phyloP scores from a whole-genome alignment of 1,284 basidiomycete genomes.

The Moesziomyces sp. region DNA sequence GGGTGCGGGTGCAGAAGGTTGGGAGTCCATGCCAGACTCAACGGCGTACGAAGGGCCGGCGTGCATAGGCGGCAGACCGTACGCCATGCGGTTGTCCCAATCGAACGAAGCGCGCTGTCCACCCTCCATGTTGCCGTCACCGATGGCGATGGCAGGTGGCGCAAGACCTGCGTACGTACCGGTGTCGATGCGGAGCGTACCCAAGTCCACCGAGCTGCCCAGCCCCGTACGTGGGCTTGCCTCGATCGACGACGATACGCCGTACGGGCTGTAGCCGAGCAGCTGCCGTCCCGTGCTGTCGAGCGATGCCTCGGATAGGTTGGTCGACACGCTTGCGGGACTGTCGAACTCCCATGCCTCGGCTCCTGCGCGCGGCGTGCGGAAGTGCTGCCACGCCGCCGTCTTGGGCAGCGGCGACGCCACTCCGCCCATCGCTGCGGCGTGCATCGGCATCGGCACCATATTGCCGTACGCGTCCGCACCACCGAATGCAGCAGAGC shows the following conservation, averaged over 20 bases:
- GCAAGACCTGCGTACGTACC: conserved; percentile 14
- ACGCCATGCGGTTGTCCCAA: conserved; percentile 15
- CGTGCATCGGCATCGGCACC: conserved; percentile 24
- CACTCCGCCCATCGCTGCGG: conserved; percentile 6
- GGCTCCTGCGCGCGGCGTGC: conserved; percentile 12
- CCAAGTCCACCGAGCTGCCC: conserved; percentile 35
- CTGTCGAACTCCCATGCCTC: conserved; percentile 44
- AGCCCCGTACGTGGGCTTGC: conserved; percentile 32
- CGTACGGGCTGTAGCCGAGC: conserved; percentile 33
- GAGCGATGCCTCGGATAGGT: conserved; percentile 37
- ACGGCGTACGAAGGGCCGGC: conserved; percentile 4
- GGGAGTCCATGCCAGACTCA: background rate
- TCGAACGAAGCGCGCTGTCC: conserved; percentile 8
- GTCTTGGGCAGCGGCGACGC: conserved; percentile 12
- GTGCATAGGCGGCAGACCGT: conserved; percentile 8
- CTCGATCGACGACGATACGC: conserved; percentile 28
- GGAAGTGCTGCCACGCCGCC: conserved; percentile 31
- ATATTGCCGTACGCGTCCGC: conserved; percentile 16
- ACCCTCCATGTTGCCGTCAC: conserved; percentile 3
- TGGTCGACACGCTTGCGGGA: conserved; percentile 36
- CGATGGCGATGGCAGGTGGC: conserved; percentile 1
- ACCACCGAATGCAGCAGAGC: background rate
- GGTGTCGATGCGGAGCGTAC: conserved; percentile 33
- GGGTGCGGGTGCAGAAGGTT: background rate
- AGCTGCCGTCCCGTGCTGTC: conserved; percentile 26